phyloP scores from a whole-genome alignment of 768 basidiomycete genomes.

The Lanmaoa pseudosensibilis region DNA sequence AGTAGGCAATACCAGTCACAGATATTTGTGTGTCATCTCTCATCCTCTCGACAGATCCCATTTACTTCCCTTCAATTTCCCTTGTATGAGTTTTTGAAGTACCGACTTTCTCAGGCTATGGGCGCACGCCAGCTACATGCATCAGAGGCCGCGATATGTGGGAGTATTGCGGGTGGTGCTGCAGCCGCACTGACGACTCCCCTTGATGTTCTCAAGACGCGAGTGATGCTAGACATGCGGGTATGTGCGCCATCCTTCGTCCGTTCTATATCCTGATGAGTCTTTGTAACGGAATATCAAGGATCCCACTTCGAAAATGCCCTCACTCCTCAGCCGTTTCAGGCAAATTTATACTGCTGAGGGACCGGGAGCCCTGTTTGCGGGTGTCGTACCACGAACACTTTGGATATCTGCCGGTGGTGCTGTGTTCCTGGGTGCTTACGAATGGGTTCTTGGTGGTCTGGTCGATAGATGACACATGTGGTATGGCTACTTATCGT shows the following conservation, averaged over 20 bases:
- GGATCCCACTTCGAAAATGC: slow-evolving; percentile 50
- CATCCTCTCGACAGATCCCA: slow-evolving; percentile 64
- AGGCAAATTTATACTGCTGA: slow-evolving; percentile 67
- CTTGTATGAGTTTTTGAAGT: slow-evolving; percentile 86
- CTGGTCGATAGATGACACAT: slow-evolving; percentile 34
- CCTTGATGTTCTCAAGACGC: slow-evolving; percentile 93
- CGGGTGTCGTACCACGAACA: slow-evolving; percentile 88
- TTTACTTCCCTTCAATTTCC: slow-evolving; percentile 97
- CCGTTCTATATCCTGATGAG: neutral
- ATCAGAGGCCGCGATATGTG: slow-evolving; percentile 83
- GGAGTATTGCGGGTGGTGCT: slow-evolving; percentile 85
- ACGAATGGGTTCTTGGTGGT: slow-evolving; percentile 73
- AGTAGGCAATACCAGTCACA: slow-evolving; percentile 32
- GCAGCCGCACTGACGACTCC: slow-evolving; percentile 93
- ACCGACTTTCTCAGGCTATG: slow-evolving; percentile 54
- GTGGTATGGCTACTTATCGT: neutral
- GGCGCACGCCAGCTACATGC: slow-evolving; percentile 59
- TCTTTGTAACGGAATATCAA: slow-evolving; percentile 24
- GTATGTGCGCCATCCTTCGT: slow-evolving; percentile 42
- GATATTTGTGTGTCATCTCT: neutral
- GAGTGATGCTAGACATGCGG: slow-evolving; percentile 91
- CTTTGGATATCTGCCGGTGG: slow-evolving; percentile 97
- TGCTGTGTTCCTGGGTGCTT: slow-evolving; percentile 96
- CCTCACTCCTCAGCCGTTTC: slow-evolving; percentile 59
- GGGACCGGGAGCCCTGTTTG: slow-evolving; percentile 74